These are phyloP conservation scores for Gossypium raimondii DNA, from an alignment of 345 rosid species.

Conservation along the genomic window DNA sequence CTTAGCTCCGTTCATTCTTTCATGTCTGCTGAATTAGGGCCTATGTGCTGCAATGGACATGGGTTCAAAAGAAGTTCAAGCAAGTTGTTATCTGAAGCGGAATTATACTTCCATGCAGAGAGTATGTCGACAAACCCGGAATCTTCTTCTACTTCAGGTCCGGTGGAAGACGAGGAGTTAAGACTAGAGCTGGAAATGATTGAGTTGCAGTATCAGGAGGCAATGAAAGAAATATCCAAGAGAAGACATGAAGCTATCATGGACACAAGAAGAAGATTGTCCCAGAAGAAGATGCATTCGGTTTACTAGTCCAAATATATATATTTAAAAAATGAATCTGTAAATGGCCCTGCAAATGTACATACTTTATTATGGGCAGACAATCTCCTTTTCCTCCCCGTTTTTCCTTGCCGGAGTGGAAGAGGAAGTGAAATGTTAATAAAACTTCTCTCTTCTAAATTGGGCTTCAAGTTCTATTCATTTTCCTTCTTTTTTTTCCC, in stretches of 20 bases:
- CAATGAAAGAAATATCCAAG: constrained; percentile 48
- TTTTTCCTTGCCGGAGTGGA: neutral
- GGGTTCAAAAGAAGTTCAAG: neutral
- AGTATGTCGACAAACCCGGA: constrained; percentile 12
- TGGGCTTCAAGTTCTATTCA: neutral
- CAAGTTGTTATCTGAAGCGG: constrained; percentile 8
- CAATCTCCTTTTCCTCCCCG: neutral
- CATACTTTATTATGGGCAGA: constrained; percentile 25
- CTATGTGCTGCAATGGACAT: constrained; percentile 17
- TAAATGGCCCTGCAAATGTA: constrained; percentile 36
- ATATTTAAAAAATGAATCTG: neutral
- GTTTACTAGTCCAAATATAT: constrained; percentile 17
- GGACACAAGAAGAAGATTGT: constrained; percentile 41
- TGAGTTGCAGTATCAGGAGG: constrained; percentile 57
- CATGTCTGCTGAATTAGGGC: constrained; percentile 25
- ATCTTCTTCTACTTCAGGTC: constrained; percentile 2
- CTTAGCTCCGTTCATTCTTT: constrained; percentile 27
- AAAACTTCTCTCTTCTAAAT: neutral
- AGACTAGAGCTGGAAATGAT: constrained; percentile 50
- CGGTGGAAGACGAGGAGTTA: constrained; percentile 37
- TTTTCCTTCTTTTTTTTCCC: neutral
- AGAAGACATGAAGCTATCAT: constrained; percentile 64
- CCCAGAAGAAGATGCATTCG: constrained; percentile 29
- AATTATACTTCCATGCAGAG: constrained; percentile 9
- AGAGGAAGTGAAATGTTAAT: constrained; percentile 7